Base-by-base conservation (phyloP, 805 yeast species). In the Yamadazyma phyllophila region DNA sequence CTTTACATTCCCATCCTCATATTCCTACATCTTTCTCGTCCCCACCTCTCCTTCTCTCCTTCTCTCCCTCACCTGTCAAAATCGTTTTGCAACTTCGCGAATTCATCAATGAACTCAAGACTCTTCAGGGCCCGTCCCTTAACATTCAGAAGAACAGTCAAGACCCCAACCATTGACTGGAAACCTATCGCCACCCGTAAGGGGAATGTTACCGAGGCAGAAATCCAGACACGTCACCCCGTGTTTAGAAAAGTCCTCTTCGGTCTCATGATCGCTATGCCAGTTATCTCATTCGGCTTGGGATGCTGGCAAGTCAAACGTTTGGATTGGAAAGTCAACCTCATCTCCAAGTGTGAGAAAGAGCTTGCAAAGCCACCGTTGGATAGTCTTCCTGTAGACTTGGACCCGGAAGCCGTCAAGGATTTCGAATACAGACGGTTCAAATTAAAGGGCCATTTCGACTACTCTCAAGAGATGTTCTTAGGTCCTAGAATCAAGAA, bases 221-320 rank as follows among this genome's bases (percentile, higher is more conserved):
- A 74, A 47, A 63, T 67, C 44, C 71, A 68, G 46, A 44, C 67
- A 45, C 65, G 61, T 50, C 65, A 54, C 49, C 71, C 69, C 43
- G 55, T 59, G 56, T 60, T 61, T 55, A 71, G 68, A 46, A 66
- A 63, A 53, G 55, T 66, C 44, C 55, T 80, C 14, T 54, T 80
- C 36, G 75, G 82, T 26, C 56, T 76, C 57, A 55, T 71, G 81
- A 46, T 67, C 50, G 79, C 92, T 15, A 92, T 95, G 84, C 99
- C 99, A 0, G 74, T 90, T 1, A 75, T 90, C 2, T 81, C 96
- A 9, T 87, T 92, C 61, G 83, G 82, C 39, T 69, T 94, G 36
- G 99, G 98, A 1, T 78, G 90, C 45, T 94, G 99, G 99, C 99
- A 94, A 68, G 81, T 88, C 38, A 73, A 80, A 55, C 74, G 99